These are phyloP conservation scores for Thelephora ganbajun DNA, from an alignment of 768 basidiomycete species.

Conservation along the genomic window DNA sequence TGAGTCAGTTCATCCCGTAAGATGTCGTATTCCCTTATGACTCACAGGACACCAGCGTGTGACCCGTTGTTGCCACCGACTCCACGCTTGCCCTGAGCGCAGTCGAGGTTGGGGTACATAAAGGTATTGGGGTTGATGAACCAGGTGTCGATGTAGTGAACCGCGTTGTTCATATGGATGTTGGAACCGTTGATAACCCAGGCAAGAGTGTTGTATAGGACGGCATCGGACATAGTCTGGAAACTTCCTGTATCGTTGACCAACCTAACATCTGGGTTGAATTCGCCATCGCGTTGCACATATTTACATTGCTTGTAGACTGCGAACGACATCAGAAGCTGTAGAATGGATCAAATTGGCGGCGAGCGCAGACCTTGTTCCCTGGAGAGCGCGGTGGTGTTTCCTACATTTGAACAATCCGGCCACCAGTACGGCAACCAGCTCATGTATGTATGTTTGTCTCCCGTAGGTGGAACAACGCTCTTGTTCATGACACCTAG, in stretches of 20 bases:
- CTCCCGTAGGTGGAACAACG: constrained; percentile 33
- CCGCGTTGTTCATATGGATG: constrained; percentile 28
- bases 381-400: constrained; percentile 39
- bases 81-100: constrained; percentile 15
- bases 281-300: constrained; percentile 37
- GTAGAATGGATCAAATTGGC: not conserved
- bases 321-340: constrained; percentile 9
- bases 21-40: constrained; percentile 7
- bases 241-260: constrained; percentile 44
- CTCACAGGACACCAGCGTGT: constrained; percentile 43
- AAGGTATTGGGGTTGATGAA: constrained; percentile 41
- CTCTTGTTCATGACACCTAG: constrained; percentile 36
- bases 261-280: constrained; percentile 48
- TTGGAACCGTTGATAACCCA: constrained; percentile 31
- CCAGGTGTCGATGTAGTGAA: constrained; percentile 37
- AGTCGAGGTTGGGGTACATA: constrained; percentile 57
- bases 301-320: constrained; percentile 52
- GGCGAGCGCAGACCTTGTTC: constrained; percentile 27
- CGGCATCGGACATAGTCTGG: constrained; percentile 39
- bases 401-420: constrained; percentile 41
- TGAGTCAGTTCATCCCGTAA: constrained; percentile 3
- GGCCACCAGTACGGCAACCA: constrained; percentile 65
- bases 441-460: constrained; percentile 53
- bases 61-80: constrained; percentile 18
- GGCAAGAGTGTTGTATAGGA: constrained; percentile 47